Percentiles rank a stretch among this genome's conserved stretches.
Conservation (phyloP, 2,329 filamentous ascomycete genomes). For the Sporothrix curviconia region DNA sequence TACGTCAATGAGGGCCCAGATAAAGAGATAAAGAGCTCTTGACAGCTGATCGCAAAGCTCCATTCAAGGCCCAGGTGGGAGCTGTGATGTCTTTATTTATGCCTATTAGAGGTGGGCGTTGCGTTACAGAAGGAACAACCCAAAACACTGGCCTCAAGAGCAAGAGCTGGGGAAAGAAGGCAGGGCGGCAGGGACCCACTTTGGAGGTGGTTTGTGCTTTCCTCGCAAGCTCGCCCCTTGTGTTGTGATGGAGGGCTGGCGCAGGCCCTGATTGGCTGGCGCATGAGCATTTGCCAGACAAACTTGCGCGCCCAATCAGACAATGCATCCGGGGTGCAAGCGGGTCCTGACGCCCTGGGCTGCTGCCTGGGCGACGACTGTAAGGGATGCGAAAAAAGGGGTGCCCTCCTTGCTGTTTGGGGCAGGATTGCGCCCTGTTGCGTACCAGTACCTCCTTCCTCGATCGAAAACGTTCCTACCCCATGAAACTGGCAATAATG, state of each 20-base stretch:
- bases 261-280: constrained; percentile 8
- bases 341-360: no score
- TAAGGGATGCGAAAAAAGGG: background rate
- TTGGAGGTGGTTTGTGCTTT: background rate
- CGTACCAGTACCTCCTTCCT: background rate
- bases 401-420: background rate
- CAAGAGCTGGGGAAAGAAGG: background rate
- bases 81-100: constrained; percentile 15
- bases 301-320: constrained; percentile 14
- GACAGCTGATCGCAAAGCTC: constrained; percentile 6
- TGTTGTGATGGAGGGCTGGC: constrained; percentile 7
- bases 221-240: background rate
- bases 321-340: no score
- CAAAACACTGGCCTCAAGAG: background rate
- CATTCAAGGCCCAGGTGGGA: constrained; percentile 14
- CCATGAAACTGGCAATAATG: no score
- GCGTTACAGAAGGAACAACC: background rate
- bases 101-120: background rate
- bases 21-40: background rate
- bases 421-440: background rate
- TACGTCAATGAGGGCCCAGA: constrained; percentile 5
- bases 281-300: background rate
- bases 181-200: constrained; percentile 1
- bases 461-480: no score
- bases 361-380: constrained; percentile 10